Conservation (phyloP, 495 filamentous ascomycete species). For the Penicillium verhagenii region DNA sequence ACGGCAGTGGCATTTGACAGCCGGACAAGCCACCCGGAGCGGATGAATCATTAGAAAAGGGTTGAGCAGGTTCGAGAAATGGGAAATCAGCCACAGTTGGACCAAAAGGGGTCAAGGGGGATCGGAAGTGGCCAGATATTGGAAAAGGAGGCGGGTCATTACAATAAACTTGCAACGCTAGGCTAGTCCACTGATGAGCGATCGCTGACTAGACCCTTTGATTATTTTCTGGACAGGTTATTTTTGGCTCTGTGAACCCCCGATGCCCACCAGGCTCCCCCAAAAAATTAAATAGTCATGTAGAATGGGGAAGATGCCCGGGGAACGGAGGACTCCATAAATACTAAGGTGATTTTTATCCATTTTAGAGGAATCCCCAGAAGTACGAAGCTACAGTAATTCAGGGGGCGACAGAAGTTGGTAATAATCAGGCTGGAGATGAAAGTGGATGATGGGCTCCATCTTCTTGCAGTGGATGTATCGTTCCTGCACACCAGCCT, state of each 20-base stretch:
- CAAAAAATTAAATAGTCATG: background rate
- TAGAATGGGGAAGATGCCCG: background rate
- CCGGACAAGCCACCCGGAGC: background rate
- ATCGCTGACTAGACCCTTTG: slow-evolving; percentile 24
- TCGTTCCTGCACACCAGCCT: no score
- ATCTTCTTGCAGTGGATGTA: slow-evolving; percentile 20
- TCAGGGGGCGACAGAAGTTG: background rate
- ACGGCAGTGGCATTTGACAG: background rate
- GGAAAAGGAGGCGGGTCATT: slow-evolving; percentile 2
- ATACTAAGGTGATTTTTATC: background rate
- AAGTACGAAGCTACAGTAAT: background rate
- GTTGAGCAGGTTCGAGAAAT: background rate
- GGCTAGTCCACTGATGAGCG: slow-evolving; percentile 13
- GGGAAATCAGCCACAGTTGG: slow-evolving; percentile 19
- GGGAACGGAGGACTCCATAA: background rate
- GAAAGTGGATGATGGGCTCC: slow-evolving; percentile 8
- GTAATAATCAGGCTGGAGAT: background rate
- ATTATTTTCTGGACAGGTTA: slow-evolving; percentile 17
- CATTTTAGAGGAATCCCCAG: background rate
- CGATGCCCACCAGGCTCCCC: background rate
- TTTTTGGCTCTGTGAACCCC: slow-evolving; percentile 14
- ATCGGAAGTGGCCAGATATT: slow-evolving; percentile 12
- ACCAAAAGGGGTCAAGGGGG: slow-evolving; percentile 11
- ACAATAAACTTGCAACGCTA: slow-evolving; percentile 32
- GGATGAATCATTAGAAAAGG: background rate